A percentile compares a stretch with the other conserved stretches of the same genome.
These are phyloP conservation scores for Austroboletus festivus DNA, from an alignment of 768 basidiomycete genomes.

Conservation along the genomic window DNA sequence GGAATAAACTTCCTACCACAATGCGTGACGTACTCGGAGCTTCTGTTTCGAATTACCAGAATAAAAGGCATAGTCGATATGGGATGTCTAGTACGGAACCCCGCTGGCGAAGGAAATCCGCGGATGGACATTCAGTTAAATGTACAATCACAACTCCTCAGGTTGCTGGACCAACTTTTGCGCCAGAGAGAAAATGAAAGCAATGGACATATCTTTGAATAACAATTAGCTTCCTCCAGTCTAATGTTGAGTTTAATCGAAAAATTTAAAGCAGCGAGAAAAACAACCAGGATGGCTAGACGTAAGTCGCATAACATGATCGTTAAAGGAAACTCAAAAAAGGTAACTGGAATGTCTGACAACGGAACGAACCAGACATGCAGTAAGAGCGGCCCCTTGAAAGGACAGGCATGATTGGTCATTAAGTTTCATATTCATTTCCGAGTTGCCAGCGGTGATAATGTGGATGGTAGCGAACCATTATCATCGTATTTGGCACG, in stretches of 20 bases:
- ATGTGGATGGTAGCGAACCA: conserved; percentile 31
- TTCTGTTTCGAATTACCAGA: conserved; percentile 8
- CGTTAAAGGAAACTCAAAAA: neutral
- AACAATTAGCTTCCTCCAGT: too few relatives aligned
- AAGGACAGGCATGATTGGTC: conserved; percentile 40
- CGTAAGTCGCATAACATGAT: conserved; percentile 7
- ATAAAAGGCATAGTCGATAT: neutral
- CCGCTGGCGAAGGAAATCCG: neutral
- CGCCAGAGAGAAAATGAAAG: too few relatives aligned
- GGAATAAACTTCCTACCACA: conserved; percentile 1
- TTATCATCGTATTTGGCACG: conserved; percentile 34
- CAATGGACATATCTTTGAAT: too few relatives aligned
- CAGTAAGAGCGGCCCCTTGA: neutral
- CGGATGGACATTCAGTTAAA: neutral
- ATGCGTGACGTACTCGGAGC: conserved; percentile 10
- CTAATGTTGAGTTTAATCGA: too few relatives aligned
- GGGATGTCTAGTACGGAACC: neutral
- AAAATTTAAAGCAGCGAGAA: neutral
- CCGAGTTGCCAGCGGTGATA: conserved; percentile 38
- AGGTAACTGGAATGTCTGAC: conserved; percentile 39
- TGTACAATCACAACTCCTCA: too few relatives aligned
- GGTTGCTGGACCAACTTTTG: too few relatives aligned
- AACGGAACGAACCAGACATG: conserved; percentile 66
- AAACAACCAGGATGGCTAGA: neutral
- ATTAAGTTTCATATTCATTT: conserved; percentile 56